phyloP scores from a whole-genome alignment of 169 alveolate species.

The Perkinsus chesapeaki region DNA sequence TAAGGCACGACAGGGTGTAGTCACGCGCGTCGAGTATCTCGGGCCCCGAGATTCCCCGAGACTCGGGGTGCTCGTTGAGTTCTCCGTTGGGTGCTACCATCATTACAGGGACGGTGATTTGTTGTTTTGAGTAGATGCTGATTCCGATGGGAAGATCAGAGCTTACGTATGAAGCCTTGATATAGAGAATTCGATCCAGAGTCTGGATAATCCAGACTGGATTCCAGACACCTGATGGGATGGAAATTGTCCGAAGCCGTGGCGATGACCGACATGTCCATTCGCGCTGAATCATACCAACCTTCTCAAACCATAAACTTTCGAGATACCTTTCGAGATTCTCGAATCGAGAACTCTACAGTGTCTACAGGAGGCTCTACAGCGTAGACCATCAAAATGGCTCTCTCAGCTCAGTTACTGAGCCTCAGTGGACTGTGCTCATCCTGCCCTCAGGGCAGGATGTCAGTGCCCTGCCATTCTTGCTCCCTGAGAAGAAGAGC shows the following conservation, averaged over 20 bases:
- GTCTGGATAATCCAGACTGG: too few relatives aligned
- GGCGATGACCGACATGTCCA: background rate
- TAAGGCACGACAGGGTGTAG: background rate
- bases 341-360: too few relatives aligned
- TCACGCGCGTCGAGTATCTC: background rate
- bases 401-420: background rate
- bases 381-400: background rate
- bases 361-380: too few relatives aligned
- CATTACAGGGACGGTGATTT: background rate
- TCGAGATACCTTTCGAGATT: background rate
- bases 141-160: background rate
- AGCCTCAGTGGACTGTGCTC: too few relatives aligned
- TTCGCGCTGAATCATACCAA: background rate
- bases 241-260: background rate
- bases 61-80: background rate
- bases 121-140: background rate
- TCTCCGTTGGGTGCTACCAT: background rate
- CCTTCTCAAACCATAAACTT: background rate
- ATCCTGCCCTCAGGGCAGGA: too few relatives aligned
- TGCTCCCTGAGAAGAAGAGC: background rate
- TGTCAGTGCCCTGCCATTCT: background rate
- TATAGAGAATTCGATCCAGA: background rate
- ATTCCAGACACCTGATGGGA: background rate
- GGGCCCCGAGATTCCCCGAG: too few relatives aligned
- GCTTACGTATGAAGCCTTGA: background rate